Conservation (phyloP, 2,329 filamentous ascomycete species). For the Cladosporium cucumerinum region DNA sequence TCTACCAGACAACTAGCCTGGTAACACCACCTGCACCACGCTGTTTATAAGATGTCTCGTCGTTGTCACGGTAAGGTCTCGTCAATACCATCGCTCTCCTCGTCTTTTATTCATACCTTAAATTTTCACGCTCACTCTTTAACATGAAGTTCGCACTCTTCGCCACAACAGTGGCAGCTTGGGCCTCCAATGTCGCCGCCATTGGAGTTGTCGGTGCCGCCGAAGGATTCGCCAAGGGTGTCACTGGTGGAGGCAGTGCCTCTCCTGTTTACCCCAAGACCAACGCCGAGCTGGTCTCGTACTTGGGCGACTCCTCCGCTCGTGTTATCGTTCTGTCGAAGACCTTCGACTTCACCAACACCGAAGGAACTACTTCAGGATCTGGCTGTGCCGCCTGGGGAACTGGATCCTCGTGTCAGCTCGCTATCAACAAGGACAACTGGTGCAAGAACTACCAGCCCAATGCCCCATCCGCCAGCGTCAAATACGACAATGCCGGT, state of each 20-base stretch:
- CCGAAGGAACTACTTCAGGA: constrained; percentile 50
- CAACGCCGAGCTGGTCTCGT: constrained; percentile 52
- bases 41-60: background rate
- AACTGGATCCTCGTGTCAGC: constrained; percentile 56
- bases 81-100: background rate
- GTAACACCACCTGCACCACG: background rate
- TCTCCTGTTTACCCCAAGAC: constrained; percentile 53
- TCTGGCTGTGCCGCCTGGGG: constrained; percentile 40
- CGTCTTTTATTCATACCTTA: background rate
- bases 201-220: constrained; percentile 21
- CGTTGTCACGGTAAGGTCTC: background rate
- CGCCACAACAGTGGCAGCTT: constrained; percentile 3
- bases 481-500: constrained; percentile 35
- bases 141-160: constrained; percentile 14
- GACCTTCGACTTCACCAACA: constrained; percentile 50
- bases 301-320: constrained; percentile 54
- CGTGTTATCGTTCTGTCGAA: constrained; percentile 58
- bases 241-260: constrained; percentile 57
- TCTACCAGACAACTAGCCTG: background rate
- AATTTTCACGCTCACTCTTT: background rate
- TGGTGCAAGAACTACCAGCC: constrained; percentile 55
- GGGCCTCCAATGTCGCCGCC: constrained; percentile 9
- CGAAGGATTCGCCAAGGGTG: constrained; percentile 48
- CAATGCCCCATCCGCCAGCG: constrained; percentile 40
- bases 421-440: constrained; percentile 56